Percentiles rank a stretch among this genome's conserved stretches.
phyloP scores from a whole-genome alignment of 495 filamentous ascomycete genomes.

The Talaromyces adpressus region DNA sequence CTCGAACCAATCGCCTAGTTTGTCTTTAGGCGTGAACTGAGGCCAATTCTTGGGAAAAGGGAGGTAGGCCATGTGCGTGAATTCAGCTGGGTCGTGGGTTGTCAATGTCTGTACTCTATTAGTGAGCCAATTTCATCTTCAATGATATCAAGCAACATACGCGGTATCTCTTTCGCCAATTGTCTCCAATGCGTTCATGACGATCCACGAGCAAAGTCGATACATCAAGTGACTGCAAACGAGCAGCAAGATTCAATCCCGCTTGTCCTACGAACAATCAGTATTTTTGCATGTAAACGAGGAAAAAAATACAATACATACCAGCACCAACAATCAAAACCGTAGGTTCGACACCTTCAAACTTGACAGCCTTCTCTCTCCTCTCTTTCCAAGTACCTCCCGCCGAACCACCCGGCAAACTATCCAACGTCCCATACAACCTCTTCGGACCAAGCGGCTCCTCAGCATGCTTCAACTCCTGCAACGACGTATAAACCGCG shows the following conservation, averaged over 20 bases:
- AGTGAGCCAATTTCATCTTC: background rate
- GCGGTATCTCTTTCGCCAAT: constrained; percentile 63
- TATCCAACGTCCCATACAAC: constrained; percentile 47
- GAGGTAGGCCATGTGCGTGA: constrained; percentile 69
- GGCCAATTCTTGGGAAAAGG: constrained; percentile 63
- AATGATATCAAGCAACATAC: constrained; percentile 13
- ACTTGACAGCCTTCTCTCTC: constrained; percentile 35
- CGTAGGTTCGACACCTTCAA: constrained; percentile 52
- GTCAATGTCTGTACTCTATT: constrained; percentile 32
- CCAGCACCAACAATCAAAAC: constrained; percentile 61
- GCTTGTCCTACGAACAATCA: constrained; percentile 29
- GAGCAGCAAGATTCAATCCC: constrained; percentile 55
- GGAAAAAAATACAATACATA: constrained; percentile 14
- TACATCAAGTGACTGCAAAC: constrained; percentile 63
- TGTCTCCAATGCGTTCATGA: constrained; percentile 62
- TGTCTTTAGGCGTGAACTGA: constrained; percentile 71
- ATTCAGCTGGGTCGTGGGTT: constrained; percentile 67
- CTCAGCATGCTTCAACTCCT: constrained; percentile 42
- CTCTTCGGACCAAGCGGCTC: constrained; percentile 44
- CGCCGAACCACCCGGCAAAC: constrained; percentile 46
- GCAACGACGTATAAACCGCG: constrained; percentile 53
- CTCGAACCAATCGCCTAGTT: constrained; percentile 72
- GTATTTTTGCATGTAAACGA: background rate
- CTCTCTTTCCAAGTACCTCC: constrained; percentile 65
- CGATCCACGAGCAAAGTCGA: constrained; percentile 58